phyloP scores from a whole-genome alignment of 192 early-diverging fungal genomes.

The Linderina pennispora region DNA sequence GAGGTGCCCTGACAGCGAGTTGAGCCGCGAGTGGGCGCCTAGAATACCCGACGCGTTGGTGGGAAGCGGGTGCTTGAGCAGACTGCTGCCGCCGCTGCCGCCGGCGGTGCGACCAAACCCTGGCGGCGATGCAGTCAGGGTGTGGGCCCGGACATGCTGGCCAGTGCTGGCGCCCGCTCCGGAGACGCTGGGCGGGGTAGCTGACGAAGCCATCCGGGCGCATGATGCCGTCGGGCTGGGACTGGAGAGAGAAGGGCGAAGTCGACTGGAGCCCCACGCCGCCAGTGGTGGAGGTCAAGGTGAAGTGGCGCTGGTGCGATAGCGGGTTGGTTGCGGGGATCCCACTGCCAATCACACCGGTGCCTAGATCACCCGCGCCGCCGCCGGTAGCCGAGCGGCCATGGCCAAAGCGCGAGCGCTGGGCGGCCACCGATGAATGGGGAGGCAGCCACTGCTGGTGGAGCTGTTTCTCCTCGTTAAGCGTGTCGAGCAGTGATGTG shows the following conservation, averaged over 20 bases:
- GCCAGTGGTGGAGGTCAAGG: neutral
- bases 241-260: conserved; percentile 13
- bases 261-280: neutral
- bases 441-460: neutral
- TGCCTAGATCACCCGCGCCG: neutral
- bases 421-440: neutral
- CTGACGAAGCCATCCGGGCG: neutral
- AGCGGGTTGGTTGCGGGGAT: neutral
- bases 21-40: conserved; percentile 32
- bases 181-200: conserved; percentile 8
- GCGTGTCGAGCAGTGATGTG: conserved; percentile 43
- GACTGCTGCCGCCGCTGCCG: neutral
- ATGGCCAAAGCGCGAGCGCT: conserved; percentile 2
- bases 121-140: conserved; percentile 22
- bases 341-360: neutral
- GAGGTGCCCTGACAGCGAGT: conserved; percentile 27
- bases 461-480: conserved; percentile 33
- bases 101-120: neutral
- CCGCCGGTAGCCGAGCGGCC: conserved; percentile 1
- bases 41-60: conserved; percentile 34
- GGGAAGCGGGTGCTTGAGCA: conserved; percentile 6
- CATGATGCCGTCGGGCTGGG: neutral
- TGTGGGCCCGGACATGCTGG: conserved; percentile 17
- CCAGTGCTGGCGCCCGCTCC: conserved; percentile 1
- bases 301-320: conserved; percentile 19